phyloP scores from a whole-genome alignment of 176 grass and related monocot genomes.

The Microstegium vimineum region DNA sequence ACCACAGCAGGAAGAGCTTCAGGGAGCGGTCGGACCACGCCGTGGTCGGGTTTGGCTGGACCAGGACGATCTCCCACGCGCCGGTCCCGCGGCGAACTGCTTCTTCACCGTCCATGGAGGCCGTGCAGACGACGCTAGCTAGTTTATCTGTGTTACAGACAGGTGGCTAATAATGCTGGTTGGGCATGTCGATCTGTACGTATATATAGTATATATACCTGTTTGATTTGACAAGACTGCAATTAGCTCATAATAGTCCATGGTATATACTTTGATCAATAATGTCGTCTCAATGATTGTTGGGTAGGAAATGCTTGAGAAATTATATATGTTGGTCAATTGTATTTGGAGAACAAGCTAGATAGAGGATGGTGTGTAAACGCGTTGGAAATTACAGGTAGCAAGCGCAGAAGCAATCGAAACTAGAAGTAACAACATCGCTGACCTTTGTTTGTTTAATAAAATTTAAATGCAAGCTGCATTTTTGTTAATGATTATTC shows the following conservation, averaged over 20 bases:
- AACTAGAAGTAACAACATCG: neutral
- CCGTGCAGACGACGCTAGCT: neutral
- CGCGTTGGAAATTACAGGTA: neutral
- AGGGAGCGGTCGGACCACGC: neutral
- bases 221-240: neutral
- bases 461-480: neutral
- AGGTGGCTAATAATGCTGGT: neutral
- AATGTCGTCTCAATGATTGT: neutral
- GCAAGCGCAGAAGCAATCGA: neutral
- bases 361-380: neutral
- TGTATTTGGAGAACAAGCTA: neutral
- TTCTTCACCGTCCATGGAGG: neutral
- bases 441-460: neutral
- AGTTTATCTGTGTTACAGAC: neutral
- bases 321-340: conserved; percentile 3
- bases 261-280: neutral
- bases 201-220: neutral
- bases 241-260: neutral
- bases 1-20: conserved; percentile 24
- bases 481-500: neutral
- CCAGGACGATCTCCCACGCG: neutral
- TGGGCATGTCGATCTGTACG: neutral
- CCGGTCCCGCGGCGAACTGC: neutral
- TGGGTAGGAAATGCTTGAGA: neutral
- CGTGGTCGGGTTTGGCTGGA: neutral